Evolutionary conservation across 1,284 basidiomycete genomes (phyloP).

Genomic region (Fomitopsis palustris): DNA sequence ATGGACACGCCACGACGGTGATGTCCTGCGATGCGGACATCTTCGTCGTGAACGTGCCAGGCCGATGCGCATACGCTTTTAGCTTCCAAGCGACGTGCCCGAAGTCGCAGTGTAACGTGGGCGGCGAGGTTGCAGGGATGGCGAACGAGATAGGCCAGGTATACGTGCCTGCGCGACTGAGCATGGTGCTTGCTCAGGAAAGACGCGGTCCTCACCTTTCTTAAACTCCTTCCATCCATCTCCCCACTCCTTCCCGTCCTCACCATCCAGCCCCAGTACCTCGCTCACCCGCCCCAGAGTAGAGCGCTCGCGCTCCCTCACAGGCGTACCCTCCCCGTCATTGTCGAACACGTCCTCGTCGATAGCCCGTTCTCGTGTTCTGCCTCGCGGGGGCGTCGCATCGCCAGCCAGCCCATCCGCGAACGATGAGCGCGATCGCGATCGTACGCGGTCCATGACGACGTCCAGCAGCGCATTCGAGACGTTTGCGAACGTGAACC

Average conservation of each 20-base stretch:
- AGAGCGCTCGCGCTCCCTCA: constrained; percentile 14
- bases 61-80: constrained; percentile 81
- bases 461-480: constrained; percentile 35
- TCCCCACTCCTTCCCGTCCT: constrained; percentile 44
- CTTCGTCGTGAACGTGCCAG: constrained; percentile 79
- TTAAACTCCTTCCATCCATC: constrained; percentile 88
- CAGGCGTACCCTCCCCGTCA: constrained; percentile 7
- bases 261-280: constrained; percentile 37
- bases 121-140: constrained; percentile 80
- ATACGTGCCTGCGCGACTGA: constrained; percentile 68
- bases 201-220: constrained; percentile 54
- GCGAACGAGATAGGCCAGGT: constrained; percentile 93
- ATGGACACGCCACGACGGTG: constrained; percentile 72
- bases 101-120: constrained; percentile 76
- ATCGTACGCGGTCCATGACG: constrained; percentile 40
- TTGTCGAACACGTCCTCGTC: constrained; percentile 18
- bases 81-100: constrained; percentile 82
- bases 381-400: constrained; percentile 23
- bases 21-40: constrained; percentile 74
- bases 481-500: constrained; percentile 36
- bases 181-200: no score
- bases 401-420: constrained; percentile 13
- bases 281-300: constrained; percentile 31
- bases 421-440: constrained; percentile 27
- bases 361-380: constrained; percentile 19